Percentiles rank a stretch among this genome's conserved stretches.
These are phyloP conservation scores for Alternaria triticina DNA, from an alignment of 2,329 filamentous ascomycete genomes.

Conservation along the genomic window DNA sequence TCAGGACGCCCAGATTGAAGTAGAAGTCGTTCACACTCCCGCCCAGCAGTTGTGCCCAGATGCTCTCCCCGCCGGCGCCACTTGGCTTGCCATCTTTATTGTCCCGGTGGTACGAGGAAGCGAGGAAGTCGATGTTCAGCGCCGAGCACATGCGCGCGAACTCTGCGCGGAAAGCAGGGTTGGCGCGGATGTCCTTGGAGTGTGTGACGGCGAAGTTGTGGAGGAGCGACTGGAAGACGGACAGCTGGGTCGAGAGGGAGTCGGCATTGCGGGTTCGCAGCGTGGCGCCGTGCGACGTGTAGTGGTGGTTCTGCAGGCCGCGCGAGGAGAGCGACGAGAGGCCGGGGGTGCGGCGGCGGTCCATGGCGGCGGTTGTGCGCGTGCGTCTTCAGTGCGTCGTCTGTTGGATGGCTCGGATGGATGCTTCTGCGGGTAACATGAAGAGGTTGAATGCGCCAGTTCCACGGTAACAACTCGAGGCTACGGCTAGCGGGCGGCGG, in stretches of 20 bases:
- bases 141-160: slow-evolving; percentile 98
- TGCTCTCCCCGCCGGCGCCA: slow-evolving; percentile 65
- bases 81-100: slow-evolving; percentile 55
- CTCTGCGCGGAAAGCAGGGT: slow-evolving; percentile 92
- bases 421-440: not conserved
- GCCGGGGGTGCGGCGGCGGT: slow-evolving; percentile 78
- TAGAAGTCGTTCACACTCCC: slow-evolving; percentile 97
- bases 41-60: slow-evolving; percentile 93
- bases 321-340: slow-evolving; percentile 71
- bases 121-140: slow-evolving; percentile 93
- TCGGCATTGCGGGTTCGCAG: slow-evolving; percentile 85
- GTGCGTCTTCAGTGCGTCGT: not conserved
- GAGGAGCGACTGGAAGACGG: slow-evolving; percentile 92
- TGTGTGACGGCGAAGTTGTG: slow-evolving; percentile 96
- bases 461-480: not conserved
- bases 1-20: slow-evolving; percentile 93
- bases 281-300: slow-evolving; percentile 84
- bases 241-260: slow-evolving; percentile 89
- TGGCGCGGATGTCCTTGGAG: slow-evolving; percentile 92
- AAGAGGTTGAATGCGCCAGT: not conserved
- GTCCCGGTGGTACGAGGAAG: slow-evolving; percentile 59
- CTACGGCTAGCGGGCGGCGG: not conserved
- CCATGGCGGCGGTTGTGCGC: slow-evolving; percentile 39
- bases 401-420: not conserved
- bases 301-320: slow-evolving; percentile 80